These are phyloP conservation scores for Solanum piurae DNA, from an alignment of 257 asterid genomes.

Conservation along the genomic window DNA sequence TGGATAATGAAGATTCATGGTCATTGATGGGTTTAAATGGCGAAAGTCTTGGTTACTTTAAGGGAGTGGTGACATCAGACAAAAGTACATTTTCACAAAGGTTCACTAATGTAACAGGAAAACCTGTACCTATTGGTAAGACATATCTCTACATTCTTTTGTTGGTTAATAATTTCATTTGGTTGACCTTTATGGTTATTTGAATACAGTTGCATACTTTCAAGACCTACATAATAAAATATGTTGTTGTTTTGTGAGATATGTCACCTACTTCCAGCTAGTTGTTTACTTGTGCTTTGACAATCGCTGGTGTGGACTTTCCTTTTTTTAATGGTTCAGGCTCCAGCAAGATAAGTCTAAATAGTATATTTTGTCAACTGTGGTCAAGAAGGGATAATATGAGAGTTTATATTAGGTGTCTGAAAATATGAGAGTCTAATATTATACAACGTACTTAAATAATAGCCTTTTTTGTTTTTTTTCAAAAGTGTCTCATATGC, in stretches of 20 bases:
- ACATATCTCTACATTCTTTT: not conserved
- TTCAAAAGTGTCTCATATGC: not conserved
- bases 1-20: constrained; percentile 48
- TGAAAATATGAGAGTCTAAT: not conserved
- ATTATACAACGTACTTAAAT: not conserved
- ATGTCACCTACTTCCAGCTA: not conserved
- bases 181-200: not conserved
- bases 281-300: not conserved
- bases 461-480: not conserved
- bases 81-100: constrained; percentile 55
- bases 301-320: not conserved
- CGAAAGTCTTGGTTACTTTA: constrained; percentile 52
- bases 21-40: constrained; percentile 60
- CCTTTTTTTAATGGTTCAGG: not conserved
- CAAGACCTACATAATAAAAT: not conserved
- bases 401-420: not conserved
- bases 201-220: not conserved
- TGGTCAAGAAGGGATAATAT: not conserved
- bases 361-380: not conserved
- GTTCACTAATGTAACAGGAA: constrained; percentile 54
- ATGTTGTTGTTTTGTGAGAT: not conserved
- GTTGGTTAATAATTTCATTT: not conserved
- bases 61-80: constrained; percentile 81
- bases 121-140: constrained; percentile 76
- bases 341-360: not conserved